Evolutionary conservation across 2,329 filamentous ascomycete species (phyloP), one percentile per base, ranked within the genome.

Genomic region (Sclerotinia borealis): DNA sequence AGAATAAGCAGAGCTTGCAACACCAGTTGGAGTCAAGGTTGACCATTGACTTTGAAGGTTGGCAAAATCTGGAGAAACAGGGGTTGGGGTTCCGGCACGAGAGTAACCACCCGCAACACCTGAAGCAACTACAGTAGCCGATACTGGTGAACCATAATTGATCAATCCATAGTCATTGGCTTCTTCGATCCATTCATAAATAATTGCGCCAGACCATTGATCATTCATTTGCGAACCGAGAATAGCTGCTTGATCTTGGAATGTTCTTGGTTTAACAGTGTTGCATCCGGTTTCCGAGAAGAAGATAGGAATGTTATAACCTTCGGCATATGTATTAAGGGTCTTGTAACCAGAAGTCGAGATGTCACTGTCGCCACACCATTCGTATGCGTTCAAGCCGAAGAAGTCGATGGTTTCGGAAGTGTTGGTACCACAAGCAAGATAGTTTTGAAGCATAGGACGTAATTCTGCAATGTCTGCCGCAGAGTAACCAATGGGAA

Each of bases 151-250:
- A 1, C 89, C 90, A 73, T 96, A 96, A 25, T 82, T 86, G 70
- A 96, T 83, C 41, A 96, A 80, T 45, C 92, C 92, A 75, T 96
- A 96, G 71, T 91, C 77, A 76, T 96, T 96, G 58, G 83, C 79
- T 76, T 96, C 92, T 73, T 93, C 79, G 67, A 96, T 91, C 92
- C 92, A 96, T 74, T 96, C 91, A 76, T 96, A 96, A 68, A 96
- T 81, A 67, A 96, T 92, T 60, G 90, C 82, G 61, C 92, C 92
- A 59, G 89, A 92, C 85, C 77, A 86, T 70, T 82, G 82, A 63
- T 81, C 79, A 7, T 82, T 77, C 92, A 96, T 96, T 3, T 90
- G 77, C 0, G 80, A 69, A 49, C 90, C 88, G 70, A 95, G 89
- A 69, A 96, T 91, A 56, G 90, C 86, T 47, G 83, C 80, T 76